Evolutionary conservation across 257 asterid species (phyloP).

Genomic region (Echites panduratus): DNA sequence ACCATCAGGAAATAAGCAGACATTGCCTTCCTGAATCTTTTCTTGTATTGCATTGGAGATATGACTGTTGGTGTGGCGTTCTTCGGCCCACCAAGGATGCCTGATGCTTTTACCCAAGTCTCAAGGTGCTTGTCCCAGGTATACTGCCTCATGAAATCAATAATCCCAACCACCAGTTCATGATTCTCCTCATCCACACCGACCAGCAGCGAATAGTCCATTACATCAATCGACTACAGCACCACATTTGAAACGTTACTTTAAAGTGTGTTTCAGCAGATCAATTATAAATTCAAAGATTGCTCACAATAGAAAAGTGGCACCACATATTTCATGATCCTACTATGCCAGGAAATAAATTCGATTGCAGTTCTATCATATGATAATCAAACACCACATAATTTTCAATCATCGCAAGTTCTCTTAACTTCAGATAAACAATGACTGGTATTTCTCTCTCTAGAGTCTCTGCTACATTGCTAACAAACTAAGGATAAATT

Average conservation of each 20-base stretch:
- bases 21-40: slow-evolving; percentile 77
- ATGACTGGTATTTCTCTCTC: neutral
- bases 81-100: slow-evolving; percentile 70
- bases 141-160: slow-evolving; percentile 82
- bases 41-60: slow-evolving; percentile 70
- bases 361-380: neutral
- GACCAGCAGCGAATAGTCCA: slow-evolving; percentile 81
- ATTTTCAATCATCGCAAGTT: neutral
- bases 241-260: neutral
- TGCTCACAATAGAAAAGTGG: neutral
- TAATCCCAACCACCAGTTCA: slow-evolving; percentile 67
- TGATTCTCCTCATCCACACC: slow-evolving; percentile 72
- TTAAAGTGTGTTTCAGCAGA: neutral
- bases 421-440: neutral
- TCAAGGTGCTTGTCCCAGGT: slow-evolving; percentile 93
- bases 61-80: slow-evolving; percentile 66
- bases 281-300: neutral
- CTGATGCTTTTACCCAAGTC: slow-evolving; percentile 85
- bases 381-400: neutral
- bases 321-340: too few species aligned
- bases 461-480: neutral
- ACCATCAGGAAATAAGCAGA: slow-evolving; percentile 77
- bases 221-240: slow-evolving; percentile 64
- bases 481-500: neutral
- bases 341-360: neutral